Percentiles rank a stretch among this genome's conserved stretches.
These are phyloP conservation scores for Taphrina populina DNA, from an alignment of 1,139 yeast species.

Conservation along the genomic window DNA sequence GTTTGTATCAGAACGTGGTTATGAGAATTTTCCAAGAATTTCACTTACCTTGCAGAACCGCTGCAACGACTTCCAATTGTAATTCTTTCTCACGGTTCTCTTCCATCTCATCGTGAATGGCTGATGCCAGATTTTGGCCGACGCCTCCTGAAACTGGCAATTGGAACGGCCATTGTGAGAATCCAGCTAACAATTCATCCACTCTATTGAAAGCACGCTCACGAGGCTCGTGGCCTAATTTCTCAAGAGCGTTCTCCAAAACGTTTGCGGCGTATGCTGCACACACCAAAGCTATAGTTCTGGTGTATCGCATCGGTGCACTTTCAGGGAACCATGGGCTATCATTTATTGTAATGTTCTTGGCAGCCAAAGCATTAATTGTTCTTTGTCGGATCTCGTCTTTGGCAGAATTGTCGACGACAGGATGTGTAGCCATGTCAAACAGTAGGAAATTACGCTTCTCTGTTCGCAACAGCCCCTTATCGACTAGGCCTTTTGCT, in stretches of 20 bases:
- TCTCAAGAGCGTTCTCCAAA: constrained; percentile 79
- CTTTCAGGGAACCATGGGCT: constrained; percentile 64
- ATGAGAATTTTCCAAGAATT: background rate
- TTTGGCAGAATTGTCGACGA: constrained; percentile 82
- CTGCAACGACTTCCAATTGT: constrained; percentile 86
- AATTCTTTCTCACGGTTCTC: constrained; percentile 58
- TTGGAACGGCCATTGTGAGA: constrained; percentile 82
- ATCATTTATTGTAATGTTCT: constrained; percentile 56
- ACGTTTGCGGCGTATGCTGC: constrained; percentile 96
- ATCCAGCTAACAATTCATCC: constrained; percentile 80
- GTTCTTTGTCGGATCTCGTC: constrained; percentile 72
- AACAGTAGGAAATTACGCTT: constrained; percentile 88
- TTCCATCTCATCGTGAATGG: constrained; percentile 66
- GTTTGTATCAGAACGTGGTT: background rate
- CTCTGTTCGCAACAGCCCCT: constrained; percentile 95
- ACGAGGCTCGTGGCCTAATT: constrained; percentile 80
- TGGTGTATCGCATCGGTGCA: constrained; percentile 66
- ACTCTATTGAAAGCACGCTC: constrained; percentile 93
- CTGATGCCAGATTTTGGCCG: constrained; percentile 72
- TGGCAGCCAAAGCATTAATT: constrained; percentile 63
- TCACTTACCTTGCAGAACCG: constrained; percentile 51
- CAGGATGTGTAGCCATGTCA: constrained; percentile 99
- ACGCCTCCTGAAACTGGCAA: constrained; percentile 59
- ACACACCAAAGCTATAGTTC: constrained; percentile 79
- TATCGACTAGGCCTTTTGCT: constrained; percentile 95